Conservation (phyloP, 805 yeast genomes). For the Candida parachauliodes region DNA sequence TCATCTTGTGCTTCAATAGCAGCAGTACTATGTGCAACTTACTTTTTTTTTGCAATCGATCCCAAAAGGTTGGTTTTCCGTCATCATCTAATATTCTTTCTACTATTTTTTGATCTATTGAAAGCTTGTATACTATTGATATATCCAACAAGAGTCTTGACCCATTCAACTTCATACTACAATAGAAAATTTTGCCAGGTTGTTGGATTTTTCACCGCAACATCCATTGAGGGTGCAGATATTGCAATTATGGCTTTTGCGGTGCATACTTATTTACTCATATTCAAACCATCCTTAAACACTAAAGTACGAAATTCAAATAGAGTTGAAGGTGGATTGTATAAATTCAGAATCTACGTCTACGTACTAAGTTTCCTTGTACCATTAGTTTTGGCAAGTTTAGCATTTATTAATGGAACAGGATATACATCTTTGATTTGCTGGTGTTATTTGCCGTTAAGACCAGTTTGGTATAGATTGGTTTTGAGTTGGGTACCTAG, state of each 20-base stretch:
- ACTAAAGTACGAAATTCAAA: constrained; percentile 39
- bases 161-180: constrained; percentile 42
- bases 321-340: constrained; percentile 69
- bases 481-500: constrained; percentile 82
- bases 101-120: constrained; percentile 69
- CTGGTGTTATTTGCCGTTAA: constrained; percentile 76
- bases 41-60: constrained; percentile 59
- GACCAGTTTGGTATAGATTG: constrained; percentile 69
- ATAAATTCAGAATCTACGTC: constrained; percentile 51
- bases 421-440: constrained; percentile 63
- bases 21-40: constrained; percentile 57
- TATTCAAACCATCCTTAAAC: constrained; percentile 55
- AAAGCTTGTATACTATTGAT: constrained; percentile 67
- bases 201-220: constrained; percentile 78
- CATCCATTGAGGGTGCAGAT: constrained; percentile 83
- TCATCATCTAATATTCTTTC: constrained; percentile 64
- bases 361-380: constrained; percentile 55
- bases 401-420: constrained; percentile 56
- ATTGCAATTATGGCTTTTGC: constrained; percentile 80
- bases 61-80: constrained; percentile 60
- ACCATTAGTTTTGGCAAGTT: constrained; percentile 65
- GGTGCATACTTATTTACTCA: constrained; percentile 70
- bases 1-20: constrained; percentile 38
- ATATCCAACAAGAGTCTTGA: constrained; percentile 59
- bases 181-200: constrained; percentile 53